Evolutionary conservation across 768 basidiomycete species (phyloP).

Genomic region (Clavulina sp.): DNA sequence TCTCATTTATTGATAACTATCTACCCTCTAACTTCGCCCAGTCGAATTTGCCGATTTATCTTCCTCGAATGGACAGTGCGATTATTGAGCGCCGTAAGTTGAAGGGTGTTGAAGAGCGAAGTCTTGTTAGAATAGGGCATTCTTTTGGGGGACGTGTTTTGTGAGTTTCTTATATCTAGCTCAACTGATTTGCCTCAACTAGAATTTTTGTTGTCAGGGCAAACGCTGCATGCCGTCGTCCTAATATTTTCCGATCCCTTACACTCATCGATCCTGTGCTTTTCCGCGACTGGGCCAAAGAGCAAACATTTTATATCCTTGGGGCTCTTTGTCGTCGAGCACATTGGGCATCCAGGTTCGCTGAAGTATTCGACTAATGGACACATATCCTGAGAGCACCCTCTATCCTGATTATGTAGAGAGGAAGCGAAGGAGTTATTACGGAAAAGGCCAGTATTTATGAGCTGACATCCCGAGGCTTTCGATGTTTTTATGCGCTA

Average conservation of each 20-base stretch:
- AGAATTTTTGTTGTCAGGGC: constrained; percentile 23
- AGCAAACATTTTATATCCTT: constrained; percentile 7
- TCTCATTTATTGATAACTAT: background rate
- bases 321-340: background rate
- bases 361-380: no score
- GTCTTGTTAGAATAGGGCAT: background rate
- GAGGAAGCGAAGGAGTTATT: constrained; percentile 41
- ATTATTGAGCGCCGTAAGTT: background rate
- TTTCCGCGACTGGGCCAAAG: constrained; percentile 1
- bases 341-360: constrained; percentile 29
- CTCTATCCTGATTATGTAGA: no score
- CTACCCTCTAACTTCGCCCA: no score
- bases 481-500: constrained; percentile 45
- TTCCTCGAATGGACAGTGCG: background rate
- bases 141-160: background rate
- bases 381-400: background rate
- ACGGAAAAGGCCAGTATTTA: constrained; percentile 44
- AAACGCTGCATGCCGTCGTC: constrained; percentile 46
- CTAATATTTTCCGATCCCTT: constrained; percentile 51
- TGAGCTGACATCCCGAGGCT: constrained; percentile 46
- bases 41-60: constrained; percentile 3
- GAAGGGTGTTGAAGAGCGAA: background rate
- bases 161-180: background rate
- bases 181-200: no score
- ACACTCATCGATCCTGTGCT: constrained; percentile 71